Base-by-base conservation (phyloP, 768 basidiomycete genomes). In the Lactarius trivialis region DNA sequence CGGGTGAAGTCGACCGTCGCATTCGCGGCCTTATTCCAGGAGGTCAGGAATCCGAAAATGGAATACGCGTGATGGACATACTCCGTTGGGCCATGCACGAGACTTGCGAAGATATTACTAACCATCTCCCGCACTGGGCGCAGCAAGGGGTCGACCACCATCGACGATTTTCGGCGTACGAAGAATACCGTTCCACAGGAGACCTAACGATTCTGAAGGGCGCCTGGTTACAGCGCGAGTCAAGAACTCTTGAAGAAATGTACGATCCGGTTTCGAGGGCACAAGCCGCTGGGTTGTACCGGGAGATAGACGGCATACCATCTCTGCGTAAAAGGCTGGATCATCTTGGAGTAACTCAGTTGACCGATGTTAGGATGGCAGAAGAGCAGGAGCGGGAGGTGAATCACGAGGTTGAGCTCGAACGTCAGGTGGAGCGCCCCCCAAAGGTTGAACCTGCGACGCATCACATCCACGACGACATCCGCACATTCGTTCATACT, bases 321-420 rank as follows among this genome's bases (percentile, higher is more conserved):
- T 24, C 49, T 12, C 17, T 52, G 8, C 17, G 50, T 2, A 30
- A 33, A 3, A 37, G 58, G 19, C 14, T 59, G 36, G 12, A 39
- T 19, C 37, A 2, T 21, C 58, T 60, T 45, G 60, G 60, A 17
- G 32, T 45, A 9, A 32, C 41, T 12, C n/a, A 43, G n/a, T 12
- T 60, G 21, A 32, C 30, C 3, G 43, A 49, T 5, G 41, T 53
- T 28, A 30, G 53, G 32, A 53, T 60, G 41, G 51, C 60, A 1
- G 60, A 60, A 26, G 60, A 60, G 32, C 60, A 60, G 30, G 60
- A 60, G 8, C 51, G 60, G 7, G 60, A 60, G 26, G 41, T 60
- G 4, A 37, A 19, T 14, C 59, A 60, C n/a, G 59, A 60, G 14
- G 4, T 43, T 14, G 52, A 60, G 30, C 52, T 17, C 7, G 52